Conservation (phyloP, 1,139 yeast species). For the Geotrichum bryndzae region DNA sequence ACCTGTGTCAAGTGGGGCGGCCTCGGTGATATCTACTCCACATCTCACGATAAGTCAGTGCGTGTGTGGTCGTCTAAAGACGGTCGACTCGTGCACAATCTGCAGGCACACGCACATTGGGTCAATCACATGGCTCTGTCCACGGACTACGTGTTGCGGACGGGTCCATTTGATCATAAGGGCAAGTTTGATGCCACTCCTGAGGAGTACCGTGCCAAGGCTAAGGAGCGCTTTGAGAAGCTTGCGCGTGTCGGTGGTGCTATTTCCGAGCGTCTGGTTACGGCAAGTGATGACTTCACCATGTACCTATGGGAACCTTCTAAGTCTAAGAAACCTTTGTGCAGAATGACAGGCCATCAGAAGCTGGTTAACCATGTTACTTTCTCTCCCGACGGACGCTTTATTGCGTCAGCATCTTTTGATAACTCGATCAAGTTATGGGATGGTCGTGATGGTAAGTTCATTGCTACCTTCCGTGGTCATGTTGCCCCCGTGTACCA, state of each 20-base stretch:
- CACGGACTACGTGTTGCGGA: conserved; percentile 80
- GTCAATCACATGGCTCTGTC: conserved; percentile 88
- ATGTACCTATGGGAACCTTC: conserved; percentile 97
- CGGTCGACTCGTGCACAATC: conserved; percentile 72
- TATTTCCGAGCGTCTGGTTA: conserved; percentile 73
- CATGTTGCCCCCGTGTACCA: conserved; percentile 98
- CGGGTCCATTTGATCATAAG: conserved; percentile 73
- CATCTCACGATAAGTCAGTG: conserved; percentile 92
- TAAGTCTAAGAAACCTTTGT: conserved; percentile 70
- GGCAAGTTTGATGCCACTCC: conserved; percentile 38
- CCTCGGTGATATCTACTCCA: conserved; percentile 73
- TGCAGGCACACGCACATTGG: conserved; percentile 96
- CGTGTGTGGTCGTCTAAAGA: conserved; percentile 83
- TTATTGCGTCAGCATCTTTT: conserved; percentile 86
- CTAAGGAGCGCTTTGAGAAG: conserved; percentile 65
- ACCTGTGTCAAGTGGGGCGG: conserved; percentile 98
- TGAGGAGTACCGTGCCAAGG: conserved; percentile 53
- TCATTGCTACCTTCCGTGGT: conserved; percentile 84
- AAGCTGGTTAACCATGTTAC: conserved; percentile 93
- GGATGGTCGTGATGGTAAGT: conserved; percentile 93
- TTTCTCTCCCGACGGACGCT: conserved; percentile 92
- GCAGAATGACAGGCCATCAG: conserved; percentile 96
- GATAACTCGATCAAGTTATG: conserved; percentile 92
- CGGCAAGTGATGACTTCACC: conserved; percentile 96
- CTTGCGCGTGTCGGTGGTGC: conserved; percentile 68